Base-by-base conservation (phyloP, 495 filamentous ascomycete genomes). In the Penicillium waksmanii region DNA sequence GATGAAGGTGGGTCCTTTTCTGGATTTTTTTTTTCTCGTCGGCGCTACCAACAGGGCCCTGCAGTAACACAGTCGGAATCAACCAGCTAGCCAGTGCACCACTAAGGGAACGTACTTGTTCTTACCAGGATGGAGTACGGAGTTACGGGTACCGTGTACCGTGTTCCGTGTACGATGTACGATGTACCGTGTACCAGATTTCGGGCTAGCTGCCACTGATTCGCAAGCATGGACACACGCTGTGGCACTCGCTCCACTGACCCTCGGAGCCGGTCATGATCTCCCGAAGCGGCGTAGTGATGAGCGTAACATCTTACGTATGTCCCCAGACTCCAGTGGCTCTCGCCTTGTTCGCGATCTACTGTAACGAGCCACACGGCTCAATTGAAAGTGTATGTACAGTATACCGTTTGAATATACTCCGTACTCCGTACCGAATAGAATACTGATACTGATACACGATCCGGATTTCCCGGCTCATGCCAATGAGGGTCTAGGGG, bases 271-370 rank as follows among this genome's bases (percentile, higher is more conserved):
- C 63, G 65, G 65, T 53, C 51, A 54, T 62, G n/a, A 59, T 47
- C 59, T 60, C 65, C 63, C 44, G 57, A 62, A 52, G 4, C 46
- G 58, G 65, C 34, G 23, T 51, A 63, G 65, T 50, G 31, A 53
- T 23, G 15, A 56, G 53, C 57, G 53, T 56, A 66, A 64, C 66
- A 71, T 69, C 61, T 71, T 69, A 69, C 68, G 68, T 71, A 66
- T 61, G 67, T 63, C 52, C 61, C 58, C 58, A 19, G 58, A 61
- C 55, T 57, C 46, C 53, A 52, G 62, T 48, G 57, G 40, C 53
- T 64, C 48, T 64, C 43, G 49, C 61, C 51, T 38, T 34, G 44
- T 46, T 25, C 49, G n/a, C n/a, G 33, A 34, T 49, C 48, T 42
- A 58, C 34, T 51, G 23, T 27, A 10, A 58, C 11, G 8, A 31